A percentile compares a stretch with the other conserved stretches of the same genome.
Conservation (phyloP, 106 monocot species). For the Dendrobium officinale region DNA sequence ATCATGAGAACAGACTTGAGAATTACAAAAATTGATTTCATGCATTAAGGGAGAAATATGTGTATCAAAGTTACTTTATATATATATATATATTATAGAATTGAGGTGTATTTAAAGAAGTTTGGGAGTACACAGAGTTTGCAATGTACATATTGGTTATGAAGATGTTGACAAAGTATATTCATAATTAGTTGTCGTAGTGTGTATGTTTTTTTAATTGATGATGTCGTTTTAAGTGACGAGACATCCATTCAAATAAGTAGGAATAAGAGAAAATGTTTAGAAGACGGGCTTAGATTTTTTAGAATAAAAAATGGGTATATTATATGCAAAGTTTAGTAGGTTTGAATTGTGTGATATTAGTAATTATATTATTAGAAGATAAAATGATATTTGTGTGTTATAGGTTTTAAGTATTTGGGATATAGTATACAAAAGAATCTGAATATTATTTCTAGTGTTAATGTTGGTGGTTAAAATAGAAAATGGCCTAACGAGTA, state of each 20-base stretch:
- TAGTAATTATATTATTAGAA: background rate
- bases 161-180: background rate
- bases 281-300: background rate
- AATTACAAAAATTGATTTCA: background rate
- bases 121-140: background rate
- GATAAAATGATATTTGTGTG: background rate
- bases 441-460: background rate
- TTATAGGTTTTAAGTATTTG: background rate
- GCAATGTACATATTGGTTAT: background rate
- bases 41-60: background rate
- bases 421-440: background rate
- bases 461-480: background rate
- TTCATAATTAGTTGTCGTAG: background rate
- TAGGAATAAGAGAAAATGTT: background rate
- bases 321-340: background rate
- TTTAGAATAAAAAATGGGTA: background rate
- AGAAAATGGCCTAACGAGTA: background rate
- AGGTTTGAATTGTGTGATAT: background rate
- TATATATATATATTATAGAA: too few species aligned
- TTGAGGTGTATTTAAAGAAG: background rate
- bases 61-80: background rate
- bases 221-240: background rate
- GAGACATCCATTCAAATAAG: background rate
- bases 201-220: background rate
- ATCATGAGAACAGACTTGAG: too few species aligned